Base-by-base conservation (phyloP, 2,329 filamentous ascomycete species). In the Penicillium hesseltinei region DNA sequence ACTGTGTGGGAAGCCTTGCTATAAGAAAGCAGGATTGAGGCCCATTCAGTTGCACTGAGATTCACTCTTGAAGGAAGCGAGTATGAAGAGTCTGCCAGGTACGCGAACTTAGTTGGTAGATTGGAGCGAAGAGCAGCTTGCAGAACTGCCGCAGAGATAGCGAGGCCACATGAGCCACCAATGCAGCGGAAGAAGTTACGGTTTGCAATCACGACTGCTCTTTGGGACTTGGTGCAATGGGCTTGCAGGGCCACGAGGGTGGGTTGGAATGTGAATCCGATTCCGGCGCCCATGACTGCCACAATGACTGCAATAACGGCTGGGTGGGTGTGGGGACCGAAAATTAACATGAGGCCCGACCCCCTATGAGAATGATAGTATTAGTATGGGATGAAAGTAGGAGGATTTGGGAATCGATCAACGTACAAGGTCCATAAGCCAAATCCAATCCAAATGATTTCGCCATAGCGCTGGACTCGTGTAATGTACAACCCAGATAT, bases 111-210 rank as follows among this genome's bases (percentile, higher is more conserved):
- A 2, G 57, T 47, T 2, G 78, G 77, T 5, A 81, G 67, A n/a
- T 75, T 71, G 36, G 66, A 74, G 56, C 66, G 73, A 21, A 75
- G 64, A 4, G 69, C 69, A 4, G 72, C 71, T 38, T 75, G 73
- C 36, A 82, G 70, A 2, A 86, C 72, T 2, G 82, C 82, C 1
- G 82, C 83, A 0, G 81, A 83, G 9, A 86, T 73, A 0, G 83
- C 84, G 0, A 88, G 77, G 0, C 85, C 84, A 15, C 80, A 76
- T 1, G 84, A 77, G 25, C 84, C 85, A 10, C 86, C 85, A 4
- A 84, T 73, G 46, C 80, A 82, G 8, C 86, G 80, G 58, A 87
- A 77, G 66, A 88, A 88, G 62, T 88, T 88, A 1, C 85, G 78
- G 51, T 82, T 81, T 2, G 82, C 84, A 36, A 86, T 87, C 21